Evolutionary conservation across 768 basidiomycete species (phyloP).

Genomic region (Lactarius evosmus): DNA sequence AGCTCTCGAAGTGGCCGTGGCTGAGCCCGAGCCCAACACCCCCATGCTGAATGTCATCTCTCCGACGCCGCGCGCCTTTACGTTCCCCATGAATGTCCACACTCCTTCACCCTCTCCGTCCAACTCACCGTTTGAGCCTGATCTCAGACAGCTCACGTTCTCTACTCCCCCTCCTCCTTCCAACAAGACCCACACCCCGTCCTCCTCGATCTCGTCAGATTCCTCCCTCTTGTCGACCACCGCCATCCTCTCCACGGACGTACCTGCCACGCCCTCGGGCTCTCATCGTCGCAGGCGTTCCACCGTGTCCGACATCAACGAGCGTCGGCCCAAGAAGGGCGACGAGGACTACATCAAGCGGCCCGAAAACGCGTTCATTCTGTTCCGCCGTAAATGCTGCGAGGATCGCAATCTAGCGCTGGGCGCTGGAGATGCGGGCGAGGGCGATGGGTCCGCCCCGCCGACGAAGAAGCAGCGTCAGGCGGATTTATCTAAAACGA

Average conservation of each 20-base stretch:
- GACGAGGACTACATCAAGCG: constrained; percentile 83
- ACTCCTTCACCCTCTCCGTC: constrained; percentile 60
- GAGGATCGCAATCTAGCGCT: constrained; percentile 61
- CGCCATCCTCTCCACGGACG: constrained; percentile 31
- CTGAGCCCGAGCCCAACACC: constrained; percentile 46
- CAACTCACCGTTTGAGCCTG: constrained; percentile 69
- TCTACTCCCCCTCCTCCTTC: constrained; percentile 43
- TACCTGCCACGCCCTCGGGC: constrained; percentile 25
- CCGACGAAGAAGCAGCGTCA: constrained; percentile 71
- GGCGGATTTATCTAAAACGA: constrained; percentile 77
- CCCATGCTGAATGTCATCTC: constrained; percentile 58
- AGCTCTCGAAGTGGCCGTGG: constrained; percentile 78
- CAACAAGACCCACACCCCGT: constrained; percentile 40
- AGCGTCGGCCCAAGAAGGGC: constrained; percentile 52
- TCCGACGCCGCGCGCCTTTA: constrained; percentile 68
- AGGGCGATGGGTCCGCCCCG: constrained; percentile 22
- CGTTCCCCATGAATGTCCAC: constrained; percentile 46
- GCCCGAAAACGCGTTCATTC: constrained; percentile 81
- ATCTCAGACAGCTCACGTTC: constrained; percentile 47
- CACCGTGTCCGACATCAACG: constrained; percentile 36
- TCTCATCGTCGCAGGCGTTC: constrained; percentile 37
- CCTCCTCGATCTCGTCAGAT: constrained; percentile 43
- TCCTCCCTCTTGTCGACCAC: constrained; percentile 37
- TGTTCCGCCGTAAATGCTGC: constrained; percentile 77
- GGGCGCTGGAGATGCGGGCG: constrained; percentile 38